Base-by-base conservation (phyloP, 306 rosid species). In the Cercis canadensis region DNA sequence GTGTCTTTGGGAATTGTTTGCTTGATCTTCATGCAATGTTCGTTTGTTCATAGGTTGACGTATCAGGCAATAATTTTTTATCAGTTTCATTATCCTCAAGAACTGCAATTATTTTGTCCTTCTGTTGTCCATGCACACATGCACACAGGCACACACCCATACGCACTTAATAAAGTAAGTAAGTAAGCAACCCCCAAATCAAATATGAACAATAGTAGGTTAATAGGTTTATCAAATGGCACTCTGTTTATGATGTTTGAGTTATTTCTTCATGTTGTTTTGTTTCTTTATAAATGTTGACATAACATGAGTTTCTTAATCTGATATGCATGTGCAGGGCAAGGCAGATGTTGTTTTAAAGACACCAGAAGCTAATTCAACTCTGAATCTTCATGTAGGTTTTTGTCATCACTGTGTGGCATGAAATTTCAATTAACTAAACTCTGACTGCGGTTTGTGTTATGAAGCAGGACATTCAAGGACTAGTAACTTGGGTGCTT, bases 401-500 rank as follows among this genome's bases (percentile, higher is more conserved):
- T 74, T 16, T 63, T 21, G 41, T 37, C n/a, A n/a, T 8, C 15
- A 1, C 39, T 14, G 12, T 37, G 57, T 47, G n/a, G 57, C 58
- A 59, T 72, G 45, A 70, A 63, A 8, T 73, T 45, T 45, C 16
- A 66, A 78, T 60, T 54, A 19, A 29, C 44, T 49, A 54, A 21
- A 8, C 18, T 63, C 53, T 77, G 70, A 66, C 57, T 18, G 52
- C 24, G 53, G 36, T 57, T 78, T 76, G 19, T 54, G 47, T 66
- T 72, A 8, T 70, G 62, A 61, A 69, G 61, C 81, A 94, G 99
- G 99, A 95, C 70, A 76, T 95, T 67, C 99, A 95, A 85, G 96
- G 96, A 66, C 92, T 95, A 36, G 78, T 87, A 73, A 86, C 90
- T n/a, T 95, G 99, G 99, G 97, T 95, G 57, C 92, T 95, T 60